phyloP scores from a whole-genome alignment of 352 stramenopile species.

The Phytophthora sojae region DNA sequence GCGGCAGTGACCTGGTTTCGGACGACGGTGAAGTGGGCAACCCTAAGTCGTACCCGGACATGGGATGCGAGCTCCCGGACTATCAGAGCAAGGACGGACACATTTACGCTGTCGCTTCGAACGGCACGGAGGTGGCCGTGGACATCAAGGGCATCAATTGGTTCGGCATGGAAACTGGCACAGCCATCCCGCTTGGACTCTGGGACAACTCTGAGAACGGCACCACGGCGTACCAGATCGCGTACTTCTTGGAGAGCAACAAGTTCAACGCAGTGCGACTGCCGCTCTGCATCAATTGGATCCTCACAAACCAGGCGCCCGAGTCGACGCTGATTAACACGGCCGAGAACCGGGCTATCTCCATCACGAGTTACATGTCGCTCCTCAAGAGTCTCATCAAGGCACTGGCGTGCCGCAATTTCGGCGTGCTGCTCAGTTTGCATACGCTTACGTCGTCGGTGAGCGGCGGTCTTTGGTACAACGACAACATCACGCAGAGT shows the following conservation, averaged over 20 bases:
- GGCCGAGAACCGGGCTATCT: conserved; percentile 64
- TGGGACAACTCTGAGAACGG: conserved; percentile 71
- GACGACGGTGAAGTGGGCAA: conserved; percentile 55
- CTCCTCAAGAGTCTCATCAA: conserved; percentile 58
- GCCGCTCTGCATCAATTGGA: conserved; percentile 55
- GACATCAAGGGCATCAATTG: conserved; percentile 79
- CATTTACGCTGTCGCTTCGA: conserved; percentile 55
- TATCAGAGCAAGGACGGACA: conserved; percentile 71
- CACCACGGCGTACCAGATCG: conserved; percentile 59
- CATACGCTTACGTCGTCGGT: conserved; percentile 45
- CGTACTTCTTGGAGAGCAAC: conserved; percentile 47
- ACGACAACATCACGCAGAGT: conserved; percentile 39
- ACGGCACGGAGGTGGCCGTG: conserved; percentile 55
- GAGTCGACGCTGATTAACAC: conserved; percentile 53
- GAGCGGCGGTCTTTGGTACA: conserved; percentile 54
- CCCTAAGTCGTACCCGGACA: conserved; percentile 73
- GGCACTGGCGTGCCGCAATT: conserved; percentile 29
- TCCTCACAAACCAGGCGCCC: conserved; percentile 62
- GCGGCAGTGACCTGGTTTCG: conserved; percentile 43
- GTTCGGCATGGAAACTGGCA: conserved; percentile 69
- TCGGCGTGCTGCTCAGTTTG: conserved; percentile 58
- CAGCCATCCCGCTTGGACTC: conserved; percentile 62
- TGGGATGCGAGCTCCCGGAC: conserved; percentile 58
- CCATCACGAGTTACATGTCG: conserved; percentile 54
- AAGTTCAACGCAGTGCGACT: conserved; percentile 58